Percentiles rank a stretch among this genome's conserved stretches.
phyloP scores from a whole-genome alignment of 306 rosid genomes.

The Trichosanthes cucumerina region DNA sequence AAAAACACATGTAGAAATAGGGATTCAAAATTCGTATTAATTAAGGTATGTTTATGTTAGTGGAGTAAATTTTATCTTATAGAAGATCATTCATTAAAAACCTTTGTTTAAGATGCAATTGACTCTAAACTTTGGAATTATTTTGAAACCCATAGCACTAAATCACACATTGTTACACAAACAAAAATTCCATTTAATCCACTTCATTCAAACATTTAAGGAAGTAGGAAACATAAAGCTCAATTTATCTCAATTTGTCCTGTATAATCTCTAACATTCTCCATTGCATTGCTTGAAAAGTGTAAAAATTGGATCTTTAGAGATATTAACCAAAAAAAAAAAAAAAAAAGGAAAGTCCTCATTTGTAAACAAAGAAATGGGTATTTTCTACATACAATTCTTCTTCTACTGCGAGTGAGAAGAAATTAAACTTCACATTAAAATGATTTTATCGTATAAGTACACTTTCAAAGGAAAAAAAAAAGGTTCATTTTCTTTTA shows the following conservation, averaged over 20 bases:
- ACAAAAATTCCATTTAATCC: no score
- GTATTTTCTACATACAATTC: neutral
- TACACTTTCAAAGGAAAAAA: neutral
- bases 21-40: no score
- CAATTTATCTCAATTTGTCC: neutral
- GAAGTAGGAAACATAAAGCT: neutral
- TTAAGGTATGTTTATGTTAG: no score
- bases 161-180: no score
- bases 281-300: neutral
- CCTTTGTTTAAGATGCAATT: no score
- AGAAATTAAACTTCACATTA: neutral
- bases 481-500: neutral
- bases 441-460: neutral
- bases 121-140: no score
- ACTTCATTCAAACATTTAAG: neutral
- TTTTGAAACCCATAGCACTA: no score
- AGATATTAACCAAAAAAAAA: neutral
- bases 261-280: neutral
- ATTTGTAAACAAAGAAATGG: neutral
- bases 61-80: no score
- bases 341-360: neutral
- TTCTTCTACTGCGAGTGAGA: neutral
- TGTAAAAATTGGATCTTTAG: neutral
- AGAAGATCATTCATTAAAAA: no score
- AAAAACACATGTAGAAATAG: no score